Conservation (phyloP, 2,329 filamentous ascomycete species). For the Colletotrichum zoysiae region DNA sequence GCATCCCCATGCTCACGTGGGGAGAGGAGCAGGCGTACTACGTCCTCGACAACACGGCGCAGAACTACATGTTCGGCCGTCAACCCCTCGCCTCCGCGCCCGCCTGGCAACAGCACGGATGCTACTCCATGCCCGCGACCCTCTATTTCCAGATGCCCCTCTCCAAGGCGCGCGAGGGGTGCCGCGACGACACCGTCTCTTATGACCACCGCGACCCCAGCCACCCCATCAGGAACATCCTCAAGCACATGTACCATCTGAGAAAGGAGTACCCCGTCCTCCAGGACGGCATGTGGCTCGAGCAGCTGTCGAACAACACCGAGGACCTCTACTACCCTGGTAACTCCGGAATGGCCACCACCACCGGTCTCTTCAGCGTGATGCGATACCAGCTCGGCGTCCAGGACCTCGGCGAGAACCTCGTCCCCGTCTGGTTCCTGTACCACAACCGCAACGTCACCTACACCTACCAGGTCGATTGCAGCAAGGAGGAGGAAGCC, state of each 20-base stretch:
- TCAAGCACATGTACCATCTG: slow-evolving; percentile 73
- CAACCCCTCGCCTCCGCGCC: slow-evolving; percentile 71
- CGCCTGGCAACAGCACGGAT: slow-evolving; percentile 75
- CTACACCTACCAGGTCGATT: slow-evolving; percentile 68
- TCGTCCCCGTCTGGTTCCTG: slow-evolving; percentile 68
- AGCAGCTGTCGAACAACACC: slow-evolving; percentile 69
- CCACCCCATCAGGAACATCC: slow-evolving; percentile 70
- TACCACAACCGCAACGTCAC: slow-evolving; percentile 63
- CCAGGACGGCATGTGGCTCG: slow-evolving; percentile 70
- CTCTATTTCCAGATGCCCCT: slow-evolving; percentile 71
- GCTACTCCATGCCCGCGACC: slow-evolving; percentile 67
- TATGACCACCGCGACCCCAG: slow-evolving; percentile 74
- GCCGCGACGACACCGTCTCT: slow-evolving; percentile 67
- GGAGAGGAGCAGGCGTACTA: slow-evolving; percentile 77
- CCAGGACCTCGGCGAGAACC: slow-evolving; percentile 53
- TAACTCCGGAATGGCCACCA: slow-evolving; percentile 65
- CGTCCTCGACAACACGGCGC: slow-evolving; percentile 72
- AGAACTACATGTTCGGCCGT: slow-evolving; percentile 75
- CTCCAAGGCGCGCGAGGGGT: slow-evolving; percentile 65
- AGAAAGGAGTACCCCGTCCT: slow-evolving; percentile 67
- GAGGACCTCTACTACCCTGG: slow-evolving; percentile 58
- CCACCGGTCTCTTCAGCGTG: slow-evolving; percentile 71
- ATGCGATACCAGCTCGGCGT: slow-evolving; percentile 59
- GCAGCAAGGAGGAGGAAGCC: slow-evolving; percentile 57
- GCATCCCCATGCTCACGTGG: slow-evolving; percentile 72